These are phyloP conservation scores for Amauroascus verrucosus DNA, from an alignment of 2,329 filamentous ascomycete species.

Conservation along the genomic window DNA sequence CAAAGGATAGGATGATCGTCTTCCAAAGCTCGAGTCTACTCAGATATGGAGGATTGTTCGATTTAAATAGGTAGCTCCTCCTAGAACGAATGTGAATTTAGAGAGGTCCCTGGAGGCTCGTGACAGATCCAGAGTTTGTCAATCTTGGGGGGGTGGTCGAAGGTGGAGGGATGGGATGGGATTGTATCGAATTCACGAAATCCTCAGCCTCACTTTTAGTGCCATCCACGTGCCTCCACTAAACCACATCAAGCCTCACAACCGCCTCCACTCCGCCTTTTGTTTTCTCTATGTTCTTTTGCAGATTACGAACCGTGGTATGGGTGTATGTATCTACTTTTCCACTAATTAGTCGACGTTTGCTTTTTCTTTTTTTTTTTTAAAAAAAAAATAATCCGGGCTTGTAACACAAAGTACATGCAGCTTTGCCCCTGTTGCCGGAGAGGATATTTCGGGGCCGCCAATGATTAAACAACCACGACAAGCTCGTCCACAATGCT, in stretches of 20 bases:
- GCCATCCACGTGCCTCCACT: slow-evolving; percentile 11
- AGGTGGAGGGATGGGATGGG: background rate
- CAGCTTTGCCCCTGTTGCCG: background rate
- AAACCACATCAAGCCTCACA: slow-evolving; percentile 9
- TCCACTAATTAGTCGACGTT: background rate
- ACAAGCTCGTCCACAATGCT: background rate
- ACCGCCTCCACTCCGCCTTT: background rate
- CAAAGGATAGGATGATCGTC: background rate
- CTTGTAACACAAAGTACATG: background rate
- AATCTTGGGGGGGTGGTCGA: background rate
- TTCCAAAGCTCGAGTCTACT: background rate
- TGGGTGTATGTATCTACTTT: too few relatives aligned
- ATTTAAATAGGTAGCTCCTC: slow-evolving; percentile 3
- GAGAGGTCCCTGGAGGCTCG: slow-evolving; percentile 2
- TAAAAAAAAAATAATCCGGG: background rate
- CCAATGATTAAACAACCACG: background rate
- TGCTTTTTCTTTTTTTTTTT: background rate
- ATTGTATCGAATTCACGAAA: background rate
- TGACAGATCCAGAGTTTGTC: background rate
- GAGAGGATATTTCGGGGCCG: background rate
- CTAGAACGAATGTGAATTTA: background rate
- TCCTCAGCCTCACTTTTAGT: slow-evolving; percentile 11
- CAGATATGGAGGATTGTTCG: background rate
- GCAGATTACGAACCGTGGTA: too few relatives aligned
- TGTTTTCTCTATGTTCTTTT: background rate